Conservation (phyloP, 2,329 filamentous ascomycete genomes). For the Cryphonectria radicalis region DNA sequence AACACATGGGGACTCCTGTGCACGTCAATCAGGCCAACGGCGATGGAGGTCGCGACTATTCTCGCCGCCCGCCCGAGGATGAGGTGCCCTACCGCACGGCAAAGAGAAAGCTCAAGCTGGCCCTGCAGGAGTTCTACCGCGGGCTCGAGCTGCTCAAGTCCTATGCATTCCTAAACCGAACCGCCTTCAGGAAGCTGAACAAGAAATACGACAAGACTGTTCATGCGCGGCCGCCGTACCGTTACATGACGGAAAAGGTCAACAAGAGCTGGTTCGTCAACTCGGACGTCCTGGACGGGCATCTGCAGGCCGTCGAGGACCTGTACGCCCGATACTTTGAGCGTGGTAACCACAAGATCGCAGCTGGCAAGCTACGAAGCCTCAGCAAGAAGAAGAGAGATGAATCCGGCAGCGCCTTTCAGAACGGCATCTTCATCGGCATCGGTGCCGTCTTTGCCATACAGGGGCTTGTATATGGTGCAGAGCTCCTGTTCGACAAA, state of each 20-base stretch:
- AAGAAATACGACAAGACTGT: slow-evolving; percentile 98
- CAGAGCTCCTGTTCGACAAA: slow-evolving; percentile 53
- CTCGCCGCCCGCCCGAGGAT: slow-evolving; percentile 53
- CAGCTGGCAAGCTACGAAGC: slow-evolving; percentile 82
- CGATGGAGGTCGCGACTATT: slow-evolving; percentile 53
- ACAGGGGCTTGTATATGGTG: slow-evolving; percentile 67
- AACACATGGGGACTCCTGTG: slow-evolving; percentile 58
- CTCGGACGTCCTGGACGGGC: slow-evolving; percentile 79
- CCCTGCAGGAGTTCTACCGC: slow-evolving; percentile 91
- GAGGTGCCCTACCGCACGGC: slow-evolving; percentile 83
- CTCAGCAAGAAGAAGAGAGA: slow-evolving; percentile 63
- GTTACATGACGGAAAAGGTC: slow-evolving; percentile 90
- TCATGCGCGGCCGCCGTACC: slow-evolving; percentile 73
- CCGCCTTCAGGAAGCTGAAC: slow-evolving; percentile 95
- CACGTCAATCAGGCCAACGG: slow-evolving; percentile 36
- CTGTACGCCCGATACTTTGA: slow-evolving; percentile 95
- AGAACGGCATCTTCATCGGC: slow-evolving; percentile 69
- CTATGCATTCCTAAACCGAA: slow-evolving; percentile 87
- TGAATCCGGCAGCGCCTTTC: slow-evolving; percentile 61
- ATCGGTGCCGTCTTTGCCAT: slow-evolving; percentile 68
- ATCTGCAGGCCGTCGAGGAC: slow-evolving; percentile 84
- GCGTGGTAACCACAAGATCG: slow-evolving; percentile 88
- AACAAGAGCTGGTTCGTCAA: slow-evolving; percentile 90
- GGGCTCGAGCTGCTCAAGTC: slow-evolving; percentile 90
- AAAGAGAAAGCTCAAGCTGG: slow-evolving; percentile 89